Conservation (phyloP, 495 filamentous ascomycete genomes). For the Penicillium waksmanii region DNA sequence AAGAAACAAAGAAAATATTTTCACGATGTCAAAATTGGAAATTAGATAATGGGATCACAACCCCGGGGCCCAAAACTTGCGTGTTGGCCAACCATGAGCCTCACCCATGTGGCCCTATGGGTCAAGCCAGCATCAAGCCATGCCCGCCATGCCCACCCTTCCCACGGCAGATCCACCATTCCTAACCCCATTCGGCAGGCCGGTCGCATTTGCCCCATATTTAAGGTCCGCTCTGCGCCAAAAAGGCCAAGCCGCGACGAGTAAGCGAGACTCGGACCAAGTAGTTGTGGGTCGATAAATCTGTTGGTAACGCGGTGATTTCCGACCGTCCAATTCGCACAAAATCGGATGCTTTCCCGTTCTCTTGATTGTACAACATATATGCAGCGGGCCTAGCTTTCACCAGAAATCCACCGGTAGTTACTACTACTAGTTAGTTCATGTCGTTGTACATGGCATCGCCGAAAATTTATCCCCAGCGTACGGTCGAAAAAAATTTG, state of each 20-base stretch:
- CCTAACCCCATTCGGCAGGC: not conserved
- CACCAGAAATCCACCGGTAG: no score
- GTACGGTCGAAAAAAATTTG: no score
- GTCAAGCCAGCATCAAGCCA: conserved; percentile 6
- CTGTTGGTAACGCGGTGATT: not conserved
- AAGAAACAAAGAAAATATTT: conserved; percentile 7
- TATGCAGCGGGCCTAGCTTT: no score
- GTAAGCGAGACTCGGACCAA: not conserved
- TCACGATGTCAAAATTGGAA: not conserved
- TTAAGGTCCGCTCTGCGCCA: not conserved
- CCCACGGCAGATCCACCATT: not conserved
- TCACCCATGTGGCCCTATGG: conserved; percentile 5
- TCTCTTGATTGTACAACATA: no score
- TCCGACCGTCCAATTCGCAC: not conserved
- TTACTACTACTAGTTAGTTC: no score
- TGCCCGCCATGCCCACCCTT: not conserved
- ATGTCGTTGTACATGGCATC: no score
- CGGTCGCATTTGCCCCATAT: not conserved
- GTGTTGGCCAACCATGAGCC: conserved; percentile 9
- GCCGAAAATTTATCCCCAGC: no score
- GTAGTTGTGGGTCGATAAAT: not conserved
- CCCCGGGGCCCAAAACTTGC: conserved; percentile 5
- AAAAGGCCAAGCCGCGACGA: not conserved
- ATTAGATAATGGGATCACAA: conserved; percentile 1
- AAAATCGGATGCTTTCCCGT: no score